Conservation (phyloP, 768 basidiomycete genomes). For the Punctularia strigosozonata region DNA sequence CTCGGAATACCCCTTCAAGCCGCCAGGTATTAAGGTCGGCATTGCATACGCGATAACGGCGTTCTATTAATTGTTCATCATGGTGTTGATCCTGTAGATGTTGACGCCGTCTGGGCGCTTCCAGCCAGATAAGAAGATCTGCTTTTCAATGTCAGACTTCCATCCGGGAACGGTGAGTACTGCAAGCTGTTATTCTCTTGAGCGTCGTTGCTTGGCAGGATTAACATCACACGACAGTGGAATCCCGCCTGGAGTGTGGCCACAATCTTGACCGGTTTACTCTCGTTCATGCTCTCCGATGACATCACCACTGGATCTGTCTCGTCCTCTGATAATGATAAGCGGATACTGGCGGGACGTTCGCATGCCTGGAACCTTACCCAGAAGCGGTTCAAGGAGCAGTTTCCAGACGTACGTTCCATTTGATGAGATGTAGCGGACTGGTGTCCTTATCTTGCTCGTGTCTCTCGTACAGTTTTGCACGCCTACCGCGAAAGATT, state of each 20-base stretch:
- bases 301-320: slow-evolving; percentile 96
- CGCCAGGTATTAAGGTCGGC: slow-evolving; percentile 87
- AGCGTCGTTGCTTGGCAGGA: neutral
- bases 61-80: no score
- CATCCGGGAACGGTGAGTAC: slow-evolving; percentile 74
- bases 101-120: slow-evolving; percentile 86
- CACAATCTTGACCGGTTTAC: slow-evolving; percentile 86
- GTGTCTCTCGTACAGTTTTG: slow-evolving; percentile 47
- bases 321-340: slow-evolving; percentile 68
- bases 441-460: slow-evolving; percentile 3
- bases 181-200: neutral
- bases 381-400: slow-evolving; percentile 74
- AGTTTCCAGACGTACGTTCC: slow-evolving; percentile 74
- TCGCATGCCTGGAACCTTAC: slow-evolving; percentile 82
- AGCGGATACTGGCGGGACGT: slow-evolving; percentile 58
- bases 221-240: slow-evolving; percentile 42
- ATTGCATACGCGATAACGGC: slow-evolving; percentile 1
- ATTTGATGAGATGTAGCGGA: neutral
- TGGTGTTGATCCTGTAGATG: slow-evolving; percentile 41
- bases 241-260: slow-evolving; percentile 94
- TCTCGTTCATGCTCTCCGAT: slow-evolving; percentile 91
- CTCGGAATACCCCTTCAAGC: slow-evolving; percentile 92
- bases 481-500: slow-evolving; percentile 46
- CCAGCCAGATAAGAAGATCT: slow-evolving; percentile 89
- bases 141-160: slow-evolving; percentile 96